phyloP scores from a whole-genome alignment of 208 protist genomes.

The Tritrichomonas foetus region DNA sequence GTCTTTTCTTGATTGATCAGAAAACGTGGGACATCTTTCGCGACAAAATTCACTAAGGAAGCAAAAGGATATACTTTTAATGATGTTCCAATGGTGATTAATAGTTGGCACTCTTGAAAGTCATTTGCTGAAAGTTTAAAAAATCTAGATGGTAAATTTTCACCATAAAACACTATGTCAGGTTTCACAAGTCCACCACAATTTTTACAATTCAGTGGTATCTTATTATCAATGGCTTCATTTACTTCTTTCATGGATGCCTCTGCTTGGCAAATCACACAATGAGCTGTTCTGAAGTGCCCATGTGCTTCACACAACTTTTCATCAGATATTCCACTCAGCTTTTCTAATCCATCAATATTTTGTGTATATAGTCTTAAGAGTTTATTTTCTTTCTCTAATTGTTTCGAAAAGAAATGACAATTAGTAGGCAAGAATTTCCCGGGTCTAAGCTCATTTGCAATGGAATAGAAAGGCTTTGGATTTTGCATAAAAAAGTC shows the following conservation, averaged over 20 bases:
- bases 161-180: not conserved
- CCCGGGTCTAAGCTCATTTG: not conserved
- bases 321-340: not conserved
- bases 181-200: not conserved
- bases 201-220: not conserved
- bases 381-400: not conserved
- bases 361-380: not conserved
- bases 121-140: not conserved
- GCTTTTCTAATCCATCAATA: not conserved
- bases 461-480: not conserved
- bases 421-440: not conserved
- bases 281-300: not conserved
- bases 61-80: slow-evolving; percentile 10
- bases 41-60: not conserved
- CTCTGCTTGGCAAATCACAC: not conserved
- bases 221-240: not conserved
- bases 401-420: not conserved
- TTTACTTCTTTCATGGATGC: not conserved
- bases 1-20: not conserved
- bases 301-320: not conserved
- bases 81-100: not conserved
- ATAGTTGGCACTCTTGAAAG: not conserved
- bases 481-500: not conserved
- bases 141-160: not conserved
- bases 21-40: not conserved